Evolutionary conservation across 208 protist genomes (phyloP).

Genomic region (Trypanosoma avium): DNA sequence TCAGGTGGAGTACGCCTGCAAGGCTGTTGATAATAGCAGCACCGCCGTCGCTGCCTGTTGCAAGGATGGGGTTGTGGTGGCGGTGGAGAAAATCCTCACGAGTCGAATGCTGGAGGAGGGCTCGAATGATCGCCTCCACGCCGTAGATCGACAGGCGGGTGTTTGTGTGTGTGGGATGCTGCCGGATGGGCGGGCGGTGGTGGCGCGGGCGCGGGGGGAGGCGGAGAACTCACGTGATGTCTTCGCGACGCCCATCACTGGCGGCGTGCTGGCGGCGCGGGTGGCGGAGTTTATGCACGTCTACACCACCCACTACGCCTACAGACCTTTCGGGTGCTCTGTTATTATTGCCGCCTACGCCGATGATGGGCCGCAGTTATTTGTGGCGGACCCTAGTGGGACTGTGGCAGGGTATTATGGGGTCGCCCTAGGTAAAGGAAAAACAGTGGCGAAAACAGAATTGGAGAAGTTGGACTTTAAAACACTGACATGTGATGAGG

Average conservation of each 20-base stretch:
- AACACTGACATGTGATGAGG: conserved; percentile 93
- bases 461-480: conserved; percentile 97
- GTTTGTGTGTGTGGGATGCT: conserved; percentile 94
- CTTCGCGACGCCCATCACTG: conserved; percentile 93
- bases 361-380: conserved; percentile 95
- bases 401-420: conserved; percentile 95
- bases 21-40: conserved; percentile 99
- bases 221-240: conserved; percentile 91
- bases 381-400: conserved; percentile 97
- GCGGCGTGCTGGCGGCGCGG: conserved; percentile 87
- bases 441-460: conserved; percentile 97
- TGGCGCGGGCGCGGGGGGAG: conserved; percentile 92
- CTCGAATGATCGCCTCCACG: conserved; percentile 95
- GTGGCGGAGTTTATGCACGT: conserved; percentile 94
- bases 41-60: conserved; percentile 96
- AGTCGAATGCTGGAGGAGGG: conserved; percentile 96
- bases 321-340: conserved; percentile 96
- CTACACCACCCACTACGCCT: conserved; percentile 94
- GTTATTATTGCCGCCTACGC: conserved; percentile 95
- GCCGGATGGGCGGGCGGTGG: conserved; percentile 95
- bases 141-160: conserved; percentile 94
- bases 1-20: conserved; percentile 99
- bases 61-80: conserved; percentile 98
- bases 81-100: conserved; percentile 97
- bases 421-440: conserved; percentile 97